Percentiles rank a stretch among this genome's conserved stretches.
Evolutionary conservation across 2,329 filamentous ascomycete genomes (phyloP).

Genomic region (Botrytis tulipae): DNA sequence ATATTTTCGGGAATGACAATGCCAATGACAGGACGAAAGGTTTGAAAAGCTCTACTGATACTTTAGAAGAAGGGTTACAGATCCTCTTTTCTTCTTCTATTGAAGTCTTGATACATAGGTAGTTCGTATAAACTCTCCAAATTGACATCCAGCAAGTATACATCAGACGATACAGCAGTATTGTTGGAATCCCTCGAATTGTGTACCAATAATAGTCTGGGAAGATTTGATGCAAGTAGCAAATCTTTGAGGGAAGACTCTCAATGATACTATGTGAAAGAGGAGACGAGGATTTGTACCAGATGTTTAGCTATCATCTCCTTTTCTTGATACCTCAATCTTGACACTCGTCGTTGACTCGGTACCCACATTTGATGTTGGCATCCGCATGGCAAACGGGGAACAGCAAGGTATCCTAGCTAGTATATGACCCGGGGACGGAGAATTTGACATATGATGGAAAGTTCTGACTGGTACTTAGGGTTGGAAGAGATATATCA

Average conservation of each 20-base stretch:
- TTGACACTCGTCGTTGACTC: slow-evolving; percentile 11
- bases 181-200: not conserved
- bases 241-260: not conserved
- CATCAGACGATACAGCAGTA: not conserved
- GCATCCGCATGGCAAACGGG: slow-evolving; percentile 8
- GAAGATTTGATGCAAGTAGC: not conserved
- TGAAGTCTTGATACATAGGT: not conserved
- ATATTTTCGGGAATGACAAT: not conserved
- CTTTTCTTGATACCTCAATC: not conserved
- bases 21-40: not conserved
- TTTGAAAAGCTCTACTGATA: not conserved
- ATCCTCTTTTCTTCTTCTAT: not conserved
- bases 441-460: not conserved
- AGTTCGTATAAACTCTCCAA: not conserved
- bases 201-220: not conserved
- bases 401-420: slow-evolving; percentile 8
- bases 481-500: not conserved
- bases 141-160: not conserved
- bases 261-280: not conserved
- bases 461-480: not conserved
- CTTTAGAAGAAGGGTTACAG: not conserved
- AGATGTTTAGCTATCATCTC: not conserved
- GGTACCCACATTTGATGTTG: not conserved
- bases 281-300: not conserved
- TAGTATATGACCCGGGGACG: not conserved